Conservation (phyloP, 2,329 filamentous ascomycete species). For the Phialophora chinensis region DNA sequence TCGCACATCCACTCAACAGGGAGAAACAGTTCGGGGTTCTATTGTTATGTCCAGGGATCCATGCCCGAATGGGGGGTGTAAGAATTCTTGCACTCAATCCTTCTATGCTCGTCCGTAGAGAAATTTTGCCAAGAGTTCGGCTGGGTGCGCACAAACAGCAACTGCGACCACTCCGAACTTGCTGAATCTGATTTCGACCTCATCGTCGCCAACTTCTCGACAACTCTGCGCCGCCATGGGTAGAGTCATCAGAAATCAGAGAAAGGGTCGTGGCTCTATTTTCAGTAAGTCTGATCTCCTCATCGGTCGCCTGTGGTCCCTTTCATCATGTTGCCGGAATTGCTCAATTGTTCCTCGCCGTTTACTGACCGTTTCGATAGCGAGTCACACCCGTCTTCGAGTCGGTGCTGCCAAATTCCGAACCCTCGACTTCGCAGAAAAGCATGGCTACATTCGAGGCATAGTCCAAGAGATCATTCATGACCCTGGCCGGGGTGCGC, state of each 20-base stretch:
- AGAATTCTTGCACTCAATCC: not conserved
- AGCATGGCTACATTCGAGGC: slow-evolving; percentile 96
- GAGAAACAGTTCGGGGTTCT: not conserved
- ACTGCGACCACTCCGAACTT: slow-evolving; percentile 1
- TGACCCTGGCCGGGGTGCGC: slow-evolving; percentile 97
- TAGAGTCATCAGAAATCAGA: slow-evolving; percentile 79
- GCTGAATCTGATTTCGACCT: slow-evolving; percentile 11
- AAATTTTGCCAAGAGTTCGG: not conserved
- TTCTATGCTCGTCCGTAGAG: not conserved
- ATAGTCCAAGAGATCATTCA: slow-evolving; percentile 81
- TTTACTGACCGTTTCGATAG: slow-evolving; percentile 50
- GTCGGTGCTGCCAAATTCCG: slow-evolving; percentile 96
- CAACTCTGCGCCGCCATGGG: slow-evolving; percentile 56
- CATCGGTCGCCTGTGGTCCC: not conserved
- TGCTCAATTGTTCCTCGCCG: not conserved
- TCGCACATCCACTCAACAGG: not conserved
- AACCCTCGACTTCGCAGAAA: slow-evolving; percentile 93
- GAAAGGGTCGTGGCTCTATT: slow-evolving; percentile 77
- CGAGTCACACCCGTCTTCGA: slow-evolving; percentile 86
- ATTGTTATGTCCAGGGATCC: too few species aligned
- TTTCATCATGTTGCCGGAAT: not conserved
- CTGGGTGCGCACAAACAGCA: not conserved
- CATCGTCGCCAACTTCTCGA: slow-evolving; percentile 15
- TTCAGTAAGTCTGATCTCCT: slow-evolving; percentile 60
- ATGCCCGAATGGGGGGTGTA: too few species aligned